These are phyloP conservation scores for Oldenlandia corymbosa DNA, from an alignment of 257 asterid genomes.

Conservation along the genomic window DNA sequence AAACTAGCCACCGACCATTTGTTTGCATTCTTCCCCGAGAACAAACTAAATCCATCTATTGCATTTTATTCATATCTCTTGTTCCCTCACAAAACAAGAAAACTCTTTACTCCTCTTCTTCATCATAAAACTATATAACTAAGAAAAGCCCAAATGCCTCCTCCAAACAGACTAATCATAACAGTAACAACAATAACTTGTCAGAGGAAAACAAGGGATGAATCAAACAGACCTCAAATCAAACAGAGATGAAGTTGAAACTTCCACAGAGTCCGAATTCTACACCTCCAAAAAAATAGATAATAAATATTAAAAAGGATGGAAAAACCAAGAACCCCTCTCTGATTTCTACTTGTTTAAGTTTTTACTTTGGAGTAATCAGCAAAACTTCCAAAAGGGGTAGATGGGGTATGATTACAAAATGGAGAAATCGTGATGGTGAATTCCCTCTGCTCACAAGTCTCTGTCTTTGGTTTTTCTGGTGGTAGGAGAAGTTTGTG, in stretches of 20 bases:
- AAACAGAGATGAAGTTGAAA: neutral
- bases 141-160: no score
- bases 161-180: no score
- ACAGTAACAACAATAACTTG: no score
- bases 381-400: neutral
- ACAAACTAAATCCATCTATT: no score
- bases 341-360: neutral
- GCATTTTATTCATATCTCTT: no score
- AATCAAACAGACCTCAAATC: conserved; percentile 9
- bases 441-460: conserved; percentile 7
- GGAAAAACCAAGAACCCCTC: neutral
- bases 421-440: conserved; percentile 13
- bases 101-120: no score
- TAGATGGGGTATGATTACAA: neutral
- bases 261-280: neutral
- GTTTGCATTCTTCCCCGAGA: no score
- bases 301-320: neutral
- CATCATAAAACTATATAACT: no score
- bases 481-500: conserved; percentile 9
- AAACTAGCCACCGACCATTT: neutral
- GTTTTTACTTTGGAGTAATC: neutral
- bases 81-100: no score
- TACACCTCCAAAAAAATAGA: neutral
- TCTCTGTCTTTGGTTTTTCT: conserved; percentile 16
- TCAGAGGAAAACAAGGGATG: neutral